Evolutionary conservation across 306 rosid species (phyloP).

Genomic region (Dryas octopetala): DNA sequence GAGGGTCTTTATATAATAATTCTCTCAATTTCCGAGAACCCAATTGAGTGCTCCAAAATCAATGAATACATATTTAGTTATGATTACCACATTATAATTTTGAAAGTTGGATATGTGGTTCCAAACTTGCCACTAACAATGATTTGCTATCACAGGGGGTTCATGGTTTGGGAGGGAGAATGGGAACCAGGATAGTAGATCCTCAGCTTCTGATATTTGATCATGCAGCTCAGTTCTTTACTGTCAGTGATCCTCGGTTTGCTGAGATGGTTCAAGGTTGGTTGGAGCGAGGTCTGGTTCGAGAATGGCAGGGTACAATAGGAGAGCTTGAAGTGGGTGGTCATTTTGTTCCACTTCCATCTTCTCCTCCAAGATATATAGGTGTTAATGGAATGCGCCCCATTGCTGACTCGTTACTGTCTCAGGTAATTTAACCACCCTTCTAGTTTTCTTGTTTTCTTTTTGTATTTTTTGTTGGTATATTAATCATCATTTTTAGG

Average conservation of each 20-base stretch:
- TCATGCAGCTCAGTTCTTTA: constrained; percentile 93
- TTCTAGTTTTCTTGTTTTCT: background rate
- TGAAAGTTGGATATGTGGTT: background rate
- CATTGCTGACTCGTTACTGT: constrained; percentile 74
- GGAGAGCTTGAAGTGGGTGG: constrained; percentile 86
- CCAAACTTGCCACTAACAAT: background rate
- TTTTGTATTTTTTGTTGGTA: background rate
- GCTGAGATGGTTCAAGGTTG: constrained; percentile 60
- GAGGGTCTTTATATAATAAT: background rate
- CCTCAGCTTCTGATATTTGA: constrained; percentile 66
- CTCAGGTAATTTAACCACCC: constrained; percentile 45
- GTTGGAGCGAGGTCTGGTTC: constrained; percentile 69
- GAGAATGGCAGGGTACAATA: constrained; percentile 65
- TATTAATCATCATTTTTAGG: background rate
- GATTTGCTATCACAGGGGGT: constrained; percentile 50
- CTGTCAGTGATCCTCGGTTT: constrained; percentile 61
- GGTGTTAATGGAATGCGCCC: constrained; percentile 80
- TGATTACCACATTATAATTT: background rate
- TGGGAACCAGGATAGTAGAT: constrained; percentile 78
- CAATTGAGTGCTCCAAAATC: background rate
- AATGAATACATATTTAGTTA: background rate
- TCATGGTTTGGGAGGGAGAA: constrained; percentile 93
- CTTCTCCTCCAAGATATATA: constrained; percentile 58
- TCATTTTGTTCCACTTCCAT: constrained; percentile 55
- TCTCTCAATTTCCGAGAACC: background rate